Conservation (phyloP, 202 grass and related monocot species). For the Panicum virgatum region DNA sequence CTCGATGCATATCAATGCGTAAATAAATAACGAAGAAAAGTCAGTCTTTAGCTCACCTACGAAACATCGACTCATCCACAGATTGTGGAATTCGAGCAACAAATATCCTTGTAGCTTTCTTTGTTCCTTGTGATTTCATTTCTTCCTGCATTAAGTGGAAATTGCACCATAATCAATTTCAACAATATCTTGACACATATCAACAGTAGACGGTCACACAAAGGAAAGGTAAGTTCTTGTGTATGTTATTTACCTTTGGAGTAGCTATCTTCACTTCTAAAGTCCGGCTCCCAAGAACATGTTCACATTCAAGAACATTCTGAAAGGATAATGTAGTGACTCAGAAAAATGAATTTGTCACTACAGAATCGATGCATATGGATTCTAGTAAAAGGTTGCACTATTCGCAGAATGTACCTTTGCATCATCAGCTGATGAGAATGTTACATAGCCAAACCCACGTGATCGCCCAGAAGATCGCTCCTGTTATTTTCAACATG, state of each 20-base stretch:
- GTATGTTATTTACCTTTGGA: constrained; percentile 61
- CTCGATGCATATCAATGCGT: not conserved
- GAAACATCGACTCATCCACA: constrained; percentile 80
- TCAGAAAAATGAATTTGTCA: constrained; percentile 25
- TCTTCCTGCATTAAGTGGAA: constrained; percentile 63
- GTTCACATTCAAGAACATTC: constrained; percentile 80
- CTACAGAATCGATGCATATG: not conserved
- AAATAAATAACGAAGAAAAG: constrained; percentile 20
- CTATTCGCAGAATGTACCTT: constrained; percentile 39
- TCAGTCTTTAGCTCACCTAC: constrained; percentile 48
- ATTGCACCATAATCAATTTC: constrained; percentile 20
- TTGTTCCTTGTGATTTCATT: constrained; percentile 74
- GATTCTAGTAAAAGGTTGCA: not conserved
- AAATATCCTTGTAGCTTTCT: constrained; percentile 92
- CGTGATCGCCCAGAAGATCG: constrained; percentile 83
- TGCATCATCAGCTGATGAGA: constrained; percentile 83
- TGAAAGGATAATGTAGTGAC: constrained; percentile 35
- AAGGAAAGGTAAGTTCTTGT: not conserved
- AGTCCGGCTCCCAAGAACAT: constrained; percentile 80
- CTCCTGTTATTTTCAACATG: constrained; percentile 59
- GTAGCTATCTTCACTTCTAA: constrained; percentile 97
- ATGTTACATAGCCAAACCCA: constrained; percentile 92
- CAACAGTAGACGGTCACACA: too few species aligned
- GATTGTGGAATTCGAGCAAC: constrained; percentile 90
- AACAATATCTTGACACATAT: constrained; percentile 16